Evolutionary conservation across 768 basidiomycete species (phyloP).

Genomic region (Lactarius hatsudake): DNA sequence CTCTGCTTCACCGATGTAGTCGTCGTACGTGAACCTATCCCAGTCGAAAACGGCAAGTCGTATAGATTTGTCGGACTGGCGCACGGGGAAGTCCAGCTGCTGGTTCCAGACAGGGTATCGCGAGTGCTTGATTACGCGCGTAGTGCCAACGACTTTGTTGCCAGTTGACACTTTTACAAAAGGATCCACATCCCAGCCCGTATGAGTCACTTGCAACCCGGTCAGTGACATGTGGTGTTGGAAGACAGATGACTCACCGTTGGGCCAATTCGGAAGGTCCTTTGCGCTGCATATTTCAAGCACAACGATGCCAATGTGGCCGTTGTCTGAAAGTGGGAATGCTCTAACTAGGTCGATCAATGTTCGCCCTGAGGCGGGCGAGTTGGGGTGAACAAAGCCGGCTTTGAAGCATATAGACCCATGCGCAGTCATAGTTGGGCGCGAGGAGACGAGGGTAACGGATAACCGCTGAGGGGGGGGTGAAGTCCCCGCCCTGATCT

Average conservation of each 20-base stretch:
- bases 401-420: neutral
- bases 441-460: neutral
- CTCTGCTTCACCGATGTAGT: conserved; percentile 76
- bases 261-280: conserved; percentile 82
- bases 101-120: conserved; percentile 91
- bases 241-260: conserved; percentile 55
- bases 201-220: conserved; percentile 62
- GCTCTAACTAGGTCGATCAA: neutral
- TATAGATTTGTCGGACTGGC: conserved; percentile 75
- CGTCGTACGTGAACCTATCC: conserved; percentile 91
- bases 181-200: conserved; percentile 95
- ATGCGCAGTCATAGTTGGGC: neutral
- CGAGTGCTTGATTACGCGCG: conserved; percentile 80
- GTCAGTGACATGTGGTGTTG: neutral
- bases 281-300: conserved; percentile 81
- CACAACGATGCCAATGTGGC: conserved; percentile 93
- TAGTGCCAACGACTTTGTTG: conserved; percentile 88
- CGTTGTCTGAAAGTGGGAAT: conserved; percentile 31
- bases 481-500: neutral
- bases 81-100: conserved; percentile 92
- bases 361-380: neutral
- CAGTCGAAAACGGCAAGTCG: conserved; percentile 88
- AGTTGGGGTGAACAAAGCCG: neutral
- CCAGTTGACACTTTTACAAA: conserved; percentile 95
- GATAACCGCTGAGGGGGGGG: neutral